phyloP scores from a whole-genome alignment of 164 flowering plant species.

The Vitis amurensis region DNA sequence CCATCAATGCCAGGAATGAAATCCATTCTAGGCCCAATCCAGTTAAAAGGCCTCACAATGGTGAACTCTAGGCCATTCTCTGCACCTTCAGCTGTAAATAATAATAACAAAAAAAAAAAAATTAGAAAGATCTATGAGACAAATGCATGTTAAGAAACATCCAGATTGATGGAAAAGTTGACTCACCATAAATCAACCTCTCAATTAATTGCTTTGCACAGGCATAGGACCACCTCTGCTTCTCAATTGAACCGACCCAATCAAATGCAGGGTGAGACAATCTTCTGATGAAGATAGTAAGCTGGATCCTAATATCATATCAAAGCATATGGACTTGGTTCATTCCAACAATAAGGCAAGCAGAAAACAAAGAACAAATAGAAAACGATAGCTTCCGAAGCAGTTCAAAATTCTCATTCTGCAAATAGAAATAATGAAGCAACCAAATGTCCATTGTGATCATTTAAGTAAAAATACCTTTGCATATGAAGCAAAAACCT shows the following conservation, averaged over 20 bases:
- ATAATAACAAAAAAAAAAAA: constrained; percentile 1
- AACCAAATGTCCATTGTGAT: background rate
- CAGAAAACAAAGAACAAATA: background rate
- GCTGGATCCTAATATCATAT: constrained; percentile 56
- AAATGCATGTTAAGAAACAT: background rate
- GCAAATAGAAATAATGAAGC: background rate
- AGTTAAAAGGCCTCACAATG: constrained; percentile 84
- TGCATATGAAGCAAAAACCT: too few species aligned
- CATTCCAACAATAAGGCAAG: background rate
- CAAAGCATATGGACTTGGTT: constrained; percentile 5
- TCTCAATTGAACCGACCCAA: constrained; percentile 83
- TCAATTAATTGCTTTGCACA: constrained; percentile 93
- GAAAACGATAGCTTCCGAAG: background rate
- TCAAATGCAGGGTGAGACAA: constrained; percentile 77
- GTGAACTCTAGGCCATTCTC: constrained; percentile 81
- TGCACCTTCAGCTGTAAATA: constrained; percentile 66
- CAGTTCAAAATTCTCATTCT: background rate
- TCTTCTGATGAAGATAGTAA: constrained; percentile 75
- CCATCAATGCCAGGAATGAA: constrained; percentile 94
- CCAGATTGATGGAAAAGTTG: background rate
- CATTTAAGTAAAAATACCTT: too few species aligned
- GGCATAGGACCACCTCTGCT: constrained; percentile 95
- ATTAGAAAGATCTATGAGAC: background rate
- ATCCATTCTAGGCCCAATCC: constrained; percentile 94
- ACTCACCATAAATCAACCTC: constrained; percentile 79